phyloP scores from a whole-genome alignment of 2,329 filamentous ascomycete genomes.

The Zasmidium cellare region DNA sequence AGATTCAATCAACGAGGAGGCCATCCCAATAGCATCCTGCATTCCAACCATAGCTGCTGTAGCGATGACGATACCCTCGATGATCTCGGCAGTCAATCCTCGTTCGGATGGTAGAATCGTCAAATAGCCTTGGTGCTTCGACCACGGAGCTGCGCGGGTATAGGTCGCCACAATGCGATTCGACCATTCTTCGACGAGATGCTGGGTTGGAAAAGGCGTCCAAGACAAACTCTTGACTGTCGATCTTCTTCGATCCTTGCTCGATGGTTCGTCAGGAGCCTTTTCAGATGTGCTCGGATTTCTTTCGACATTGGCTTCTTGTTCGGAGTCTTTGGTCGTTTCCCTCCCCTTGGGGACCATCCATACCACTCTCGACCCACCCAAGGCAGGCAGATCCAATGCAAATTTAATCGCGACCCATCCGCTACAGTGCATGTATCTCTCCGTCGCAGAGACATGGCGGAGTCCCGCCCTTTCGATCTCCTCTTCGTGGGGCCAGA shows the following conservation, averaged over 20 bases:
- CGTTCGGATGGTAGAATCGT: neutral
- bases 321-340: neutral
- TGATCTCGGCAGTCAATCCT: neutral
- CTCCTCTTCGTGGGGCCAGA: constrained; percentile 6
- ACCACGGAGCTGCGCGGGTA: constrained; percentile 4
- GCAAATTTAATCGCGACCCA: constrained; percentile 1
- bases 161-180: constrained; percentile 1
- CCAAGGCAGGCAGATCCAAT: neutral
- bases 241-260: neutral
- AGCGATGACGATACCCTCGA: constrained; percentile 1
- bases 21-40: constrained; percentile 3
- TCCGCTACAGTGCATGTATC: constrained; percentile 5
- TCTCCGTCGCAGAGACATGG: neutral
- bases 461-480: neutral
- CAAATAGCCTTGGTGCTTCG: neutral
- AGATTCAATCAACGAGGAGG: constrained; percentile 1
- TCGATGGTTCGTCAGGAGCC: neutral
- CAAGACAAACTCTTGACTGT: neutral
- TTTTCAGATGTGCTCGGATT: no score
- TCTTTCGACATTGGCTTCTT: neutral
- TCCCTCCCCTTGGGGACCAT: neutral
- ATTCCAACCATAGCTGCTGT: constrained; percentile 3
- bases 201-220: constrained; percentile 5
- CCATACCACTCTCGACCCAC: neutral
- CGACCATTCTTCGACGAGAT: neutral